Base-by-base conservation (phyloP, 176 grass and related monocot species). In the Lolium perenne region DNA sequence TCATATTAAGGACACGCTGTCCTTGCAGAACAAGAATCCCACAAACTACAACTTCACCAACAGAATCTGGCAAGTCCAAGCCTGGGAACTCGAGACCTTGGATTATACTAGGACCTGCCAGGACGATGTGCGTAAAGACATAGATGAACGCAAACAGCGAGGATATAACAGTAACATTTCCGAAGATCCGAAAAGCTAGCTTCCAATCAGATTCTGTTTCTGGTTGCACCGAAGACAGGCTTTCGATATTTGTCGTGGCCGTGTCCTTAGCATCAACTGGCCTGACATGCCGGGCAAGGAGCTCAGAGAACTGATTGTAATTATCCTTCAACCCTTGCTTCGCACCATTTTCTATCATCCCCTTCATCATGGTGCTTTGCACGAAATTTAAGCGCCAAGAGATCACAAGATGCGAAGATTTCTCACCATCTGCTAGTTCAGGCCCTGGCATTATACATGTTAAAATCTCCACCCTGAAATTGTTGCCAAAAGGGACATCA, bases 291-390 rank as follows among this genome's bases (percentile, higher is more conserved):
- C 64, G 86, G 59, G 88, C 64, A 57, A 98, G 58, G 20, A 95
- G 72, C 72, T 94, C 93, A 64, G 90, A 86, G 81, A 95, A 95
- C 82, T 95, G 93, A 46, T 9, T 64, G 15, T 82, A 98, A 72
- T 86, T 92, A 8, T 98, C 96, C 77, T 94, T 95, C 55, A 98
- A 83, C 43, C 96, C 93, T 87, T 98, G 96, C 78, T 45, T 94
- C 65, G 93, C 85, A 18, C 96, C 96, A 81, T 90, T 95, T 92
- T 98, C 96, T 46, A 98, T 86, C 88, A 98, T 91, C 80, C 84
- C 48, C 88, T 94, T 98, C 96, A 98, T 98, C 93, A 98, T 98
- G 43, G 96, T 98, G 81, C 96, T 95, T 87, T 94, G 93, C 48
- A 95, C 38, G 79, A 95, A 98, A 85, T 98, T 98, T 40, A 82